Base-by-base conservation (phyloP, 2,329 filamentous ascomycete species). In the Macrophomina tecta region DNA sequence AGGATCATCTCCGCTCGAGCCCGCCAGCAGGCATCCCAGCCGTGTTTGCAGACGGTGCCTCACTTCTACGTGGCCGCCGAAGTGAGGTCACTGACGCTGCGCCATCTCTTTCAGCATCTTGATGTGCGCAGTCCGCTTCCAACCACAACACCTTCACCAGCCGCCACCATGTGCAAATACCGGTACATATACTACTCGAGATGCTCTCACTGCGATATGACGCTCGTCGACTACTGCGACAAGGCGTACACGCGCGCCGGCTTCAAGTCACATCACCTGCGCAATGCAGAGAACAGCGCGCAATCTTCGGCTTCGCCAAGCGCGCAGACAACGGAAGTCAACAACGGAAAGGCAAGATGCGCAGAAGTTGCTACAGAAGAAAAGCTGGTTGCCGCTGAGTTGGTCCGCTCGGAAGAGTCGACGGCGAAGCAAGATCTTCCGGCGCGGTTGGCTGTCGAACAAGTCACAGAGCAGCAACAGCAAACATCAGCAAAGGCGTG, bases 111-210 rank as follows among this genome's bases (percentile, higher is more conserved):
- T 6, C 56, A 28, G 11, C 40, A 12, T 38, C 36, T 38, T 38
- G 7, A 38, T 12, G 5, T 12, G 14, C 5, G 30, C 14, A 28
- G 6, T 28, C 11, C 46, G 46, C 45, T 18, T 18, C n/a, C 58
- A 14, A 48, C 7, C 9, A 8, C 45, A 4, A 48, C 38, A 16
- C 18, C 38, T n/a, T 34, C 28, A 8, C 30, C 28, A 30, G 12
- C 7, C 42, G 28, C 34, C n/a, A 69, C 58, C 60, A 79, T 79
- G 77, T 79, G 77, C 69, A 58, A 70, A 6, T 79, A 77, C 72
- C 69, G 70, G 18, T 78, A 78, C 70, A 67, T 74, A 61, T 77
- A 75, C 69, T 76, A 73, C 65, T 72, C 72, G 5, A 34, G 55
- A 30, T 79, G 77, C 69, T 69, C 67, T 67, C 77, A 79, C 70